Evolutionary conservation across 306 rosid species (phyloP), one percentile per base, ranked within the genome.

Genomic region (Gastrolobium villosum): DNA sequence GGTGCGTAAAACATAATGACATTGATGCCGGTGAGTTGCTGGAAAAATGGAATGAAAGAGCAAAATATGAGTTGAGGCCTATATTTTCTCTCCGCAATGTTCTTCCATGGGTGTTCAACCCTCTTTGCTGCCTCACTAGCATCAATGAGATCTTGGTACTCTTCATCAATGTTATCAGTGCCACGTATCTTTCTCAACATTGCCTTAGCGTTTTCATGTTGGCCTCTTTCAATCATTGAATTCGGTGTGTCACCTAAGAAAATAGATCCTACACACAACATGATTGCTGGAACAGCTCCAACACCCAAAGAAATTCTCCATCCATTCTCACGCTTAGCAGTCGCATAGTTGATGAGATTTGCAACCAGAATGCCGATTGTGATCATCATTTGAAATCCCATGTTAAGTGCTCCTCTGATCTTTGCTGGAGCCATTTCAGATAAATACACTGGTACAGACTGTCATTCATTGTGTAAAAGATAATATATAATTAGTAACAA

Each of bases 311-410:
- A 74, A 40, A 48, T n/a, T 40, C 77, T 74, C 85, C 85, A 81
- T 4, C 81, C 85, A 3, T 6, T 49, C 7, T 75, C 70, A 30
- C 4, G 7, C 11, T 74, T 81, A 2, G 81, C 14, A 6, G 72
- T 67, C 1, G 26, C 4, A 4, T 65, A 67, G 72, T 81, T 81
- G 28, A 81, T 75, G 5, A 81, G 75, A 32, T 81, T 81, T 1
- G 86, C 86, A 20, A 20, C 10, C n/a, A 83, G 49, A 39, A 83
- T 83, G 1, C 83, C 86, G 10, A 83, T 73, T n/a, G 86, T 83
- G 10, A 83, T 83, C 79, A 76, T 72, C 83, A 83, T 64, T 50
- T 83, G 86, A 49, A 83, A 83, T 1, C 79, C 80, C 0, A 77
- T 77, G 36, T 78, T 83, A 34, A 83, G 86, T 45, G 83, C 83